Evolutionary conservation across 78 protist species (phyloP), one percentile per base, ranked within the genome.

Genomic region (Dictyostelium citrinum): DNA sequence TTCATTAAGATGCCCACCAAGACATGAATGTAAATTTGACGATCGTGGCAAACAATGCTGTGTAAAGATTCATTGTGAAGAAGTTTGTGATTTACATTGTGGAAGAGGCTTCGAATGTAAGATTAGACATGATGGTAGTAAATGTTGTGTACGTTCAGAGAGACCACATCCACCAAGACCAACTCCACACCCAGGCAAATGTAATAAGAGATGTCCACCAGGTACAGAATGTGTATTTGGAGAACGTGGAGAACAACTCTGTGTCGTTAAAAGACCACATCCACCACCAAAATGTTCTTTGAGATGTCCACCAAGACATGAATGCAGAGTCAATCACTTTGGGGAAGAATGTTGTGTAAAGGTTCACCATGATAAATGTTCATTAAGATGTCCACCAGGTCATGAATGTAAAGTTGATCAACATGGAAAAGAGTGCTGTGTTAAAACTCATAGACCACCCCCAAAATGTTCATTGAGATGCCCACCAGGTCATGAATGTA

Each of bases 1-100:
- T 46, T 29, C 70, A 55, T 16, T 29, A 33, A 49, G 64, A 22
- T 24, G 60, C 11, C 84, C 84, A 79, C 84, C 84, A 74, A 31
- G 20, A 27, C 81, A 39, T 74, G 61, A 39, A 75, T n/a, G 61
- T n/a, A 75, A 35, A 70, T 31, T 33, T 12, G 39, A 29, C 31
- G 17, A 61, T 0, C 76, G 16, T 68, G 76, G 76, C 5, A 14
- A 68, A 68, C 22, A 68, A 68, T 29, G 76, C 14, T 68, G 76
- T 61, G 71, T 61, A 24, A 61, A 61, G 31, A 24, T 61, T 61
- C 27, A 61, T 61, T 61, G 71, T 24, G 35, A 22, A 8, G 71
- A 61, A 22, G 22, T 24, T 24, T 61, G 71, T 61, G 71, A 61
- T 24, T 61, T 61, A 61, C 20, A 24, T 3, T 61, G 71, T 61